A percentile compares a stretch with the other conserved stretches of the same genome.
phyloP scores from a whole-genome alignment of 2,329 filamentous ascomycete species.

The Fusarium oligoseptatum region DNA sequence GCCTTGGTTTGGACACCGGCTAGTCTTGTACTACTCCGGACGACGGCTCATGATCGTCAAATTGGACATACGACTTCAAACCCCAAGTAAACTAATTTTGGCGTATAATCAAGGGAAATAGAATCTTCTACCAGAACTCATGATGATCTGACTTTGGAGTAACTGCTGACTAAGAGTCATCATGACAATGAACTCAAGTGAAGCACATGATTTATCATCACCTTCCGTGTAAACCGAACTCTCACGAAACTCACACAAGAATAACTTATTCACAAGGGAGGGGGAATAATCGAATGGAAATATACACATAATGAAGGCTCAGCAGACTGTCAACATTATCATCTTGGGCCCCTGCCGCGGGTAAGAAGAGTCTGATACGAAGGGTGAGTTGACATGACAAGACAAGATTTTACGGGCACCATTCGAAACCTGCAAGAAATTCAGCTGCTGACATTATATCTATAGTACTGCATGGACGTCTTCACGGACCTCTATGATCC shows the following conservation, averaged over 20 bases:
- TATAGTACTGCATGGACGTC: conserved; percentile 32
- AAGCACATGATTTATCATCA: conserved; percentile 22
- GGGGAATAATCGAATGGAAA: background rate
- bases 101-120: background rate
- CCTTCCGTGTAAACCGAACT: background rate
- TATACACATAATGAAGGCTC: conserved; percentile 12
- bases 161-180: conserved; percentile 36
- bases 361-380: conserved; percentile 39
- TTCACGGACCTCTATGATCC: conserved; percentile 36
- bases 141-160: conserved; percentile 7
- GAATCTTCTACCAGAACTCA: conserved; percentile 7
- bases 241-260: background rate
- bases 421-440: background rate
- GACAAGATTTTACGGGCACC: background rate
- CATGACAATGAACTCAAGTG: conserved; percentile 17
- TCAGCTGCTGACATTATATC: background rate
- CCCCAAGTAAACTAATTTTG: background rate
- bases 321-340: conserved; percentile 33
- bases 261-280: background rate
- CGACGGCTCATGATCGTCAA: too few relatives aligned
- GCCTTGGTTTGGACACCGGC: background rate
- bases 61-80: too few relatives aligned
- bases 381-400: conserved; percentile 27
- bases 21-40: background rate
- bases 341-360: conserved; percentile 25